Evolutionary conservation across 768 basidiomycete genomes (phyloP).

Genomic region (Suillus placidus): DNA sequence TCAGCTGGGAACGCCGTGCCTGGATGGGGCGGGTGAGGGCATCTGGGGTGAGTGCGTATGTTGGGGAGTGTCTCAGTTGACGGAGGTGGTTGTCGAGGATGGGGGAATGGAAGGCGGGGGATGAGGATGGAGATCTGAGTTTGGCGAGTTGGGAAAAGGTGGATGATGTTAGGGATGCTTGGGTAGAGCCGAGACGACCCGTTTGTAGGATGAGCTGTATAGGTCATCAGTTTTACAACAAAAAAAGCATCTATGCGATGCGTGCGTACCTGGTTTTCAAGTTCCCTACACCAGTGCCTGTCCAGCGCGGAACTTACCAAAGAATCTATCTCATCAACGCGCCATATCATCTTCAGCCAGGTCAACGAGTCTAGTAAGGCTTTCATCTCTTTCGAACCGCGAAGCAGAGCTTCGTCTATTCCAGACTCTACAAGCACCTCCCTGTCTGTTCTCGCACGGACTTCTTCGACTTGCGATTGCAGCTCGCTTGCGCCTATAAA

Average conservation of each 20-base stretch:
- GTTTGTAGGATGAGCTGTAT: constrained; percentile 68
- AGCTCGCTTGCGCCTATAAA: constrained; percentile 40
- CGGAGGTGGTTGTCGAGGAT: constrained; percentile 61
- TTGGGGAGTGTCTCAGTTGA: constrained; percentile 52
- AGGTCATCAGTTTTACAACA: neutral
- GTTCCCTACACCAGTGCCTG: constrained; percentile 42
- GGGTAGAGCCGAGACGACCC: constrained; percentile 55
- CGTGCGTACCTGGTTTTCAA: constrained; percentile 52
- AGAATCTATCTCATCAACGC: constrained; percentile 42
- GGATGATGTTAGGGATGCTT: constrained; percentile 44
- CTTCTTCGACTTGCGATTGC: constrained; percentile 41
- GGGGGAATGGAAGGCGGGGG: constrained; percentile 44
- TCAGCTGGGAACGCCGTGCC: constrained; percentile 54
- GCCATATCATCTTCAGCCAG: constrained; percentile 44
- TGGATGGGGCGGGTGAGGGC: constrained; percentile 55
- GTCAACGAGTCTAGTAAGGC: constrained; percentile 35
- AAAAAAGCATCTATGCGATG: neutral
- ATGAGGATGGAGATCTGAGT: constrained; percentile 36
- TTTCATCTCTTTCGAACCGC: constrained; percentile 33
- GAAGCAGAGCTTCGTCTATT: constrained; percentile 29
- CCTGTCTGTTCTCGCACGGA: constrained; percentile 36
- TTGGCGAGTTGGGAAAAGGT: constrained; percentile 44
- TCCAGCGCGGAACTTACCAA: constrained; percentile 36
- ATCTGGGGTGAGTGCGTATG: constrained; percentile 45
- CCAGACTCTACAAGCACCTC: constrained; percentile 42